Percentiles rank a stretch among this genome's conserved stretches.
Conservation (phyloP, 352 stramenopile genomes). For the Globisporangium cylindrosporum region DNA sequence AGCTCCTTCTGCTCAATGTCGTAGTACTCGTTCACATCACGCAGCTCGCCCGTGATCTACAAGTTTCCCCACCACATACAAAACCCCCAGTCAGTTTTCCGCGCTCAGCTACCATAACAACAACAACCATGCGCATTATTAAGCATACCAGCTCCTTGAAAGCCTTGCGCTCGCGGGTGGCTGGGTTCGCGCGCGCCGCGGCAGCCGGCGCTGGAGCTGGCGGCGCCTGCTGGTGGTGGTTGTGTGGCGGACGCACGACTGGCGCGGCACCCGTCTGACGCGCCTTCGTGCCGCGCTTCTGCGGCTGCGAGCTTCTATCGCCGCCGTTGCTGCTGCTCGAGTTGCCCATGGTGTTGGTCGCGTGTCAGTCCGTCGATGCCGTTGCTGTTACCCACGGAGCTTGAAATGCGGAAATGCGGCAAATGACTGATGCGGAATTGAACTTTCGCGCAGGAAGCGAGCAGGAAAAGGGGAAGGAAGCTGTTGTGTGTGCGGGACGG, state of each 20-base stretch:
- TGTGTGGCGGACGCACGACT: slow-evolving; percentile 15
- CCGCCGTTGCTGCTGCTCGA: slow-evolving; percentile 49
- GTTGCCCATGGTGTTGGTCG: slow-evolving; percentile 52
- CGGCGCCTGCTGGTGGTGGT: slow-evolving; percentile 20
- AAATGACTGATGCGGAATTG: slow-evolving; percentile 1
- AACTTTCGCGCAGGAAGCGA: not conserved
- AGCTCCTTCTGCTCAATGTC: slow-evolving; percentile 89
- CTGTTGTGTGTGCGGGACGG: not conserved
- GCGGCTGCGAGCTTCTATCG: slow-evolving; percentile 12
- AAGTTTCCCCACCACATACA: not conserved
- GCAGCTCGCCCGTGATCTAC: slow-evolving; percentile 81
- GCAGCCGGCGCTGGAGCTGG: slow-evolving; percentile 20
- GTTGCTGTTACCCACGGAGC: not conserved
- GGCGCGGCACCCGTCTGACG: slow-evolving; percentile 25
- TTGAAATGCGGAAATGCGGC: slow-evolving; percentile 8
- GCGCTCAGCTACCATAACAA: not conserved
- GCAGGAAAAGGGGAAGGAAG: not conserved
- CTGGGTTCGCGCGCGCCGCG: slow-evolving; percentile 32
- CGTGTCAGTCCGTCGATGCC: not conserved
- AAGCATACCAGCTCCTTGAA: slow-evolving; percentile 70
- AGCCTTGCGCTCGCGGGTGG: slow-evolving; percentile 51
- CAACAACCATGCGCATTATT: not conserved
- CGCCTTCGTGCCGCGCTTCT: slow-evolving; percentile 28
- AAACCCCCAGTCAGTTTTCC: slow-evolving; percentile 3
- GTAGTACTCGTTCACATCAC: slow-evolving; percentile 84